phyloP scores from a whole-genome alignment of 2,329 filamentous ascomycete genomes.

The Exophiala sp. region DNA sequence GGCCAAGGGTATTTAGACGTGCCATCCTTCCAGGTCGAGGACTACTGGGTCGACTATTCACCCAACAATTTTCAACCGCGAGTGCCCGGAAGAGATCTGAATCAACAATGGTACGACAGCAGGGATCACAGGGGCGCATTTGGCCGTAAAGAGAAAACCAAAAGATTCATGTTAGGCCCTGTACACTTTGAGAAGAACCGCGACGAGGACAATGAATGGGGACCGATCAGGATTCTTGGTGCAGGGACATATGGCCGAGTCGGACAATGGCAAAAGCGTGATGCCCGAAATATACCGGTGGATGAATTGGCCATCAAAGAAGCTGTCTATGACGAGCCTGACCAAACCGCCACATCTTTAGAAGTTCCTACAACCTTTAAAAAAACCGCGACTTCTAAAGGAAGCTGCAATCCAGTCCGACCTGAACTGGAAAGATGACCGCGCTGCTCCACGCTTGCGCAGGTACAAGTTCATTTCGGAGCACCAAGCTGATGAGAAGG shows the following conservation, averaged over 20 bases:
- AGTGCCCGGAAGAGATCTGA: constrained; percentile 1
- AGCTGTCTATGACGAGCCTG: background rate
- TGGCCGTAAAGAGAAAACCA: background rate
- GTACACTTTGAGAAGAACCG: constrained; percentile 4
- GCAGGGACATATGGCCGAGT: constrained; percentile 17
- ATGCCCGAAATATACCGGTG: constrained; percentile 9
- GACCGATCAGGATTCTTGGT: constrained; percentile 18
- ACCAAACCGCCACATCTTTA: background rate
- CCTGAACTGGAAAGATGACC: constrained; percentile 8
- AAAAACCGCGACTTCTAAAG: constrained; percentile 5
- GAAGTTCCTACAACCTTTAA: background rate
- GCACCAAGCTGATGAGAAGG: background rate
- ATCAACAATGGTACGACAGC: constrained; percentile 7
- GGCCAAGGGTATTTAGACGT: background rate
- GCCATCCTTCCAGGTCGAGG: background rate
- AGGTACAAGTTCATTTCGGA: constrained; percentile 18
- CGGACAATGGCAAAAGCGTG: constrained; percentile 20
- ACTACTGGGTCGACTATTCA: background rate
- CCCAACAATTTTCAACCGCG: background rate
- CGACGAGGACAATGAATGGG: constrained; percentile 14
- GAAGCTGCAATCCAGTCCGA: constrained; percentile 18
- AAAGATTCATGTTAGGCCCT: constrained; percentile 3
- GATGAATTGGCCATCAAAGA: constrained; percentile 23
- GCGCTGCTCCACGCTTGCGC: constrained; percentile 15
- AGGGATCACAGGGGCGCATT: constrained; percentile 10